Evolutionary conservation across 192 early-diverging fungal species (phyloP).

Genomic region (Podila horticola): DNA sequence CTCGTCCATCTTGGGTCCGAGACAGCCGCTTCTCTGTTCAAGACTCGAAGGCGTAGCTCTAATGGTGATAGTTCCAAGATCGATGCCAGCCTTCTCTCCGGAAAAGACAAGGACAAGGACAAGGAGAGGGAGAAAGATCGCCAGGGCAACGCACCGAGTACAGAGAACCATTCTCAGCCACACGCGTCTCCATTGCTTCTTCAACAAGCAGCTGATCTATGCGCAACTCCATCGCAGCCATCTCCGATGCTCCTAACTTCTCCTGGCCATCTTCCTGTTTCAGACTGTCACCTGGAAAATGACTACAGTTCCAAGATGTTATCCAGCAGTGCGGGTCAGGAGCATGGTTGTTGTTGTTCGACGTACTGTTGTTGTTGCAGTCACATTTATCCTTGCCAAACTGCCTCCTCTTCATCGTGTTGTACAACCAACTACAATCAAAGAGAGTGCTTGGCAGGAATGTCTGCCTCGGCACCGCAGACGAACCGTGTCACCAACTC

Average conservation of each 20-base stretch:
- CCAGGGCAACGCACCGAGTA: not conserved
- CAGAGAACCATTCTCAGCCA: not conserved
- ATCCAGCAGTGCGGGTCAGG: no score
- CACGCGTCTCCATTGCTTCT: not conserved
- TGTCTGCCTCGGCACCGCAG: no score
- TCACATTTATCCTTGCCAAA: no score
- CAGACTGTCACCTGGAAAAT: not conserved
- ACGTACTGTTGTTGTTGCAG: no score
- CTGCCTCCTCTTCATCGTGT: no score
- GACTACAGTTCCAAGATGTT: not conserved
- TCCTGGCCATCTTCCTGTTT: not conserved
- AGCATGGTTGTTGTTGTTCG: no score
- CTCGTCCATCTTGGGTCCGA: conserved; percentile 21
- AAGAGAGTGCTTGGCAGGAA: not conserved
- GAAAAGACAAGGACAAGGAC: conserved; percentile 4
- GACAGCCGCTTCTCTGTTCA: conserved; percentile 25
- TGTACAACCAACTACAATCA: no score
- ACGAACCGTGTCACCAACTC: no score
- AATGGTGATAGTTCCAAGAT: conserved; percentile 11
- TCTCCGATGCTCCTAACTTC: not conserved
- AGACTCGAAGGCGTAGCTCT: conserved; percentile 12
- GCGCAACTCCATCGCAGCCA: not conserved
- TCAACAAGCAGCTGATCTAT: not conserved
- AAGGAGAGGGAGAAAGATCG: not conserved
- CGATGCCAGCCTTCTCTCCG: not conserved